Evolutionary conservation across 2,329 filamentous ascomycete species (phyloP).

Genomic region (Ophiocordyceps robertsii): DNA sequence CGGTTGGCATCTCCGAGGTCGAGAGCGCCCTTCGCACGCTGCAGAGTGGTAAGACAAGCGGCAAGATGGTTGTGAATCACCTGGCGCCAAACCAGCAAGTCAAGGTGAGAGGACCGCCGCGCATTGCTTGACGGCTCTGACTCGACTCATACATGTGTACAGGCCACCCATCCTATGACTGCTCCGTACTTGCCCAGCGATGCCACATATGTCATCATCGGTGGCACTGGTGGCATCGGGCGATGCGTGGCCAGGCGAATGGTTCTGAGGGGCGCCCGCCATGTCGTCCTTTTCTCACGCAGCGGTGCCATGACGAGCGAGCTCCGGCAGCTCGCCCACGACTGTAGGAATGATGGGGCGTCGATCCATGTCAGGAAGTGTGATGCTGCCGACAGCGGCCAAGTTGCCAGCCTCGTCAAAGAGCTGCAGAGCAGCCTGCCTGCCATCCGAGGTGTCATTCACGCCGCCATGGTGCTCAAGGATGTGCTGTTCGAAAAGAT

Average conservation of each 20-base stretch:
- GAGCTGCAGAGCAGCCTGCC: slow-evolving; percentile 11
- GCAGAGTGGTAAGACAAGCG: too few relatives aligned
- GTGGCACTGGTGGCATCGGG: slow-evolving; percentile 39
- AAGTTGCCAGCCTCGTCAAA: slow-evolving; percentile 20
- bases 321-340: slow-evolving; percentile 23
- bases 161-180: slow-evolving; percentile 8
- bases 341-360: too few relatives aligned
- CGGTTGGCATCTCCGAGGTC: too few relatives aligned
- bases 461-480: slow-evolving; percentile 29
- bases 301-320: slow-evolving; percentile 26
- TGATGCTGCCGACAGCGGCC: too few relatives aligned
- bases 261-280: slow-evolving; percentile 31
- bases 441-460: slow-evolving; percentile 29
- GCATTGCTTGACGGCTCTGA: background rate
- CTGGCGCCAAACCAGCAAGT: slow-evolving; percentile 27
- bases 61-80: too few relatives aligned
- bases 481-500: too few relatives aligned
- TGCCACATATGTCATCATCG: slow-evolving; percentile 35
- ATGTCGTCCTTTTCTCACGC: slow-evolving; percentile 34
- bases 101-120: slow-evolving; percentile 9
- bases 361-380: too few relatives aligned
- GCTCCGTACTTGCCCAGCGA: slow-evolving; percentile 21
- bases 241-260: slow-evolving; percentile 35
- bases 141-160: too few relatives aligned
- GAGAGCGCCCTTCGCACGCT: too few relatives aligned